Evolutionary conservation across 495 filamentous ascomycete species (phyloP), one percentile per base, ranked within the genome.

Genomic region (Penicillium maclennaniae): DNA sequence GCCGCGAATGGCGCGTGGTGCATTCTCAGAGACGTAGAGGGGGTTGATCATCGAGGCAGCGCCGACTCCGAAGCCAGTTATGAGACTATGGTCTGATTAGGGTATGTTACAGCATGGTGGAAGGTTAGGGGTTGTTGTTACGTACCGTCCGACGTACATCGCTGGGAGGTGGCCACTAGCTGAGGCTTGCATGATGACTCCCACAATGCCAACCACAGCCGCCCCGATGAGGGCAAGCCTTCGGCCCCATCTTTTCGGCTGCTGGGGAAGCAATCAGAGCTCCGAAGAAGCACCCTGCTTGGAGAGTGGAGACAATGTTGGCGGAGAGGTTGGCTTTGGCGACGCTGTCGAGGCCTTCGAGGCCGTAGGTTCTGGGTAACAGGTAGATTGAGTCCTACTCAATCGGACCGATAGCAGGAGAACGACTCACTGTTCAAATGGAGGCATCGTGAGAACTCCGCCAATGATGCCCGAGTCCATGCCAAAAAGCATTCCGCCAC

Each of bases 391-490:
- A 34, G 14, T 34, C 1, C 10, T 3, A 7, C 27, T 31, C 27
- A 12, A 34, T 4, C 1, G 14, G 3, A 34, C 10, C 4, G 14
- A 14, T 1, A 34, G 3, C 14, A 10, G 31, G 10, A 14, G n/a
- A 8, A 3, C 45, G 72, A 28, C 41, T 62, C 52, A 79, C 75
- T 75, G 76, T 45, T 74, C 71, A 65, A 88, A 89, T 15, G 83
- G 79, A 3, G 75, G 73, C 54, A 88, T 75, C 3, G 82, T 82
- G 4, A 87, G 74, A 7, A 86, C 87, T 9, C 81, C 84, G 31
- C 86, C 85, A 45, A 88, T 88, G 59, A 88, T 88, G 42, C 83
- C 82, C 4, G 79, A 80, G 61, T 89, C 86, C 65, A 87, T 86
- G 6, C 87, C 86, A 43, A 86, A 76, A 23, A 73, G 76, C 81